Evolutionary conservation across 169 alveolate species (phyloP).

Genomic region (Plasmodium cynomolgi): DNA sequence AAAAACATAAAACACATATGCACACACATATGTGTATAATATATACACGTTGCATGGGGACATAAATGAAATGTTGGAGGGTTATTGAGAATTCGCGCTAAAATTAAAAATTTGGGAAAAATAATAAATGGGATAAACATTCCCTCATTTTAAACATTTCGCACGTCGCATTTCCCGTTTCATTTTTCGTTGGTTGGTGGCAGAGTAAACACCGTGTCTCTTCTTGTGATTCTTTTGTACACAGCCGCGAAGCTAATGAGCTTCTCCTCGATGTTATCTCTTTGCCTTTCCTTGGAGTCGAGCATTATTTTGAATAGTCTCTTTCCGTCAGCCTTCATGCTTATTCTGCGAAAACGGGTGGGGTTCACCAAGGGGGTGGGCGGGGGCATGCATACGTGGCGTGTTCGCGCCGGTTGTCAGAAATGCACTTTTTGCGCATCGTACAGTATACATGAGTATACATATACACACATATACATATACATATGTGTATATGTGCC

Average conservation of each 20-base stretch:
- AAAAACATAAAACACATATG: conserved; percentile 4
- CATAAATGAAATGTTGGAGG: not conserved
- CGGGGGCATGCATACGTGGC: not conserved
- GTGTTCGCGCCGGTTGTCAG: not conserved
- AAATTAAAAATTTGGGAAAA: conserved; percentile 27
- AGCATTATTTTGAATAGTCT: conserved; percentile 93
- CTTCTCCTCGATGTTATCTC: conserved; percentile 94
- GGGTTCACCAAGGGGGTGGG: not conserved
- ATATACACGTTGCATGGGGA: not conserved
- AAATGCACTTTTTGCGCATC: not conserved
- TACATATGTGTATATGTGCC: conserved; percentile 7
- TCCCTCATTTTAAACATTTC: not conserved
- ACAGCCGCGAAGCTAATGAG: conserved; percentile 95
- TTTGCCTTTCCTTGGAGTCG: conserved; percentile 96
- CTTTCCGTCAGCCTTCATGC: conserved; percentile 95
- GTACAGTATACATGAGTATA: not conserved
- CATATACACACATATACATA: not conserved
- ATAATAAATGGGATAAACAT: conserved; percentile 12
- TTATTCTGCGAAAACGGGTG: conserved; percentile 81
- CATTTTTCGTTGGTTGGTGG: conserved; percentile 76
- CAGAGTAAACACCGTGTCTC: conserved; percentile 93
- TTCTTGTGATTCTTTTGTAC: conserved; percentile 94
- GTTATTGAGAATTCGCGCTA: not conserved
- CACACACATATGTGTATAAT: not conserved
- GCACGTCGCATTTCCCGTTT: not conserved